Conservation (phyloP, 1,284 basidiomycete genomes). For the Fomitiporia mediterranea region DNA sequence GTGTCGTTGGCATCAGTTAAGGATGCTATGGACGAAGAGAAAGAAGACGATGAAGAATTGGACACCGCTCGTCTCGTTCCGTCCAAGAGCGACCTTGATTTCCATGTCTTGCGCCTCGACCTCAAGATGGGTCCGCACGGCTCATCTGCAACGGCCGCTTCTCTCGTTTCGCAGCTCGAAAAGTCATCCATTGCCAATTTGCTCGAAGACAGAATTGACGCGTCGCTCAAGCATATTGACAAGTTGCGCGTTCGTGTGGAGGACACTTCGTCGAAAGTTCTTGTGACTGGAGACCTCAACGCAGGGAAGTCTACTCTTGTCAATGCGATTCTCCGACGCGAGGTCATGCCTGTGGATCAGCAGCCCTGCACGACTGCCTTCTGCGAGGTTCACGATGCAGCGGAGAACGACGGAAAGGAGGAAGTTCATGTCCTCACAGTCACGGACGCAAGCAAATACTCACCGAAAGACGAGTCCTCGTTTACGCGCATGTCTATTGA, state of each 20-base stretch:
- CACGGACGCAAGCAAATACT: conserved; percentile 68
- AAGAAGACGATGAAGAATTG: conserved; percentile 31
- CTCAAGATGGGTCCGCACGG: conserved; percentile 82
- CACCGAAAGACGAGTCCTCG: conserved; percentile 68
- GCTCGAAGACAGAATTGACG: conserved; percentile 80
- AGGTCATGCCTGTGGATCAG: conserved; percentile 96
- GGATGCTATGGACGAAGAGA: conserved; percentile 31
- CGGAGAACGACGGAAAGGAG: conserved; percentile 76
- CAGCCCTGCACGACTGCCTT: conserved; percentile 98
- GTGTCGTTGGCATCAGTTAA: conserved; percentile 28
- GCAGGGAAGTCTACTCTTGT: conserved; percentile 99
- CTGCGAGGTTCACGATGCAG: conserved; percentile 93
- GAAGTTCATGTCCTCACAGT: conserved; percentile 69
- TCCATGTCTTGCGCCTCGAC: conserved; percentile 87
- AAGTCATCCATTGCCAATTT: conserved; percentile 91
- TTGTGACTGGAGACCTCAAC: conserved; percentile 99
- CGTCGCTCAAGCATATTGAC: conserved; percentile 77
- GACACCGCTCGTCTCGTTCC: conserved; percentile 42
- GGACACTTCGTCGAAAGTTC: conserved; percentile 92
- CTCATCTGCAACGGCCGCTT: conserved; percentile 64
- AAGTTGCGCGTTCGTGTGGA: conserved; percentile 84
- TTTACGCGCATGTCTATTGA: conserved; percentile 66
- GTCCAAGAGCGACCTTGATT: conserved; percentile 47
- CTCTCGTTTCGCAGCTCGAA: conserved; percentile 89
- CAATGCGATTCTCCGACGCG: conserved; percentile 85